Conservation (phyloP, 2,329 filamentous ascomycete genomes). For the Fusarium paranaense region DNA sequence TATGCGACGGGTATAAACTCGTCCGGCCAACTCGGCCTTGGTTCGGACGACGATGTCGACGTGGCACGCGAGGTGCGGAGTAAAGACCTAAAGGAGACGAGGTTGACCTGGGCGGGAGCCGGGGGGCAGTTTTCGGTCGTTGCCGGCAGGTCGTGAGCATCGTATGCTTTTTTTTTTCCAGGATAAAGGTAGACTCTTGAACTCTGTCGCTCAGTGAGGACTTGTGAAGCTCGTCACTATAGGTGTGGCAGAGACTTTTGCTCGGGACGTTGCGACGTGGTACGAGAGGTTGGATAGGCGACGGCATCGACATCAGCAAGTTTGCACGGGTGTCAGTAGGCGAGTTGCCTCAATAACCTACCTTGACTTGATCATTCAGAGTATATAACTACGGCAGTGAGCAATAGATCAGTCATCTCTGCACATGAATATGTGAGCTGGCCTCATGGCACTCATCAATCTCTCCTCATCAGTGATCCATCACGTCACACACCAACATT, state of each 20-base stretch:
- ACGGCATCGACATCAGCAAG: background rate
- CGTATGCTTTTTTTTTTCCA: too few relatives aligned
- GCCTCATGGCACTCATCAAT: background rate
- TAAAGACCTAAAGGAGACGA: background rate
- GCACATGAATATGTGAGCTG: background rate
- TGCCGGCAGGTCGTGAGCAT: background rate
- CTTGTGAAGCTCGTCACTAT: background rate
- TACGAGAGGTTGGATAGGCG: background rate
- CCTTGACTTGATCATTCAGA: background rate
- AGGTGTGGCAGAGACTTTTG: background rate
- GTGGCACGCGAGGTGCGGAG: constrained; percentile 2
- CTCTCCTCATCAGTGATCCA: background rate
- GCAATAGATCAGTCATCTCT: background rate
- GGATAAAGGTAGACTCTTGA: background rate
- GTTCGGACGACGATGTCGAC: constrained; percentile 70
- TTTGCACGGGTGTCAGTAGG: background rate
- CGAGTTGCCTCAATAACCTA: background rate
- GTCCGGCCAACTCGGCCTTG: constrained; percentile 78
- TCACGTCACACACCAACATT: background rate
- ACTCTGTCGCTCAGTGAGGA: too few relatives aligned
- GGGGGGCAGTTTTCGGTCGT: constrained; percentile 13
- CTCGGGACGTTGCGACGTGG: background rate
- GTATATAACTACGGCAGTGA: background rate
- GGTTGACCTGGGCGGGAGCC: constrained; percentile 14
- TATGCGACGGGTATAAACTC: constrained; percentile 75